Evolutionary conservation across 331 rosid genomes (phyloP).

Genomic region (Malus hybrid): DNA sequence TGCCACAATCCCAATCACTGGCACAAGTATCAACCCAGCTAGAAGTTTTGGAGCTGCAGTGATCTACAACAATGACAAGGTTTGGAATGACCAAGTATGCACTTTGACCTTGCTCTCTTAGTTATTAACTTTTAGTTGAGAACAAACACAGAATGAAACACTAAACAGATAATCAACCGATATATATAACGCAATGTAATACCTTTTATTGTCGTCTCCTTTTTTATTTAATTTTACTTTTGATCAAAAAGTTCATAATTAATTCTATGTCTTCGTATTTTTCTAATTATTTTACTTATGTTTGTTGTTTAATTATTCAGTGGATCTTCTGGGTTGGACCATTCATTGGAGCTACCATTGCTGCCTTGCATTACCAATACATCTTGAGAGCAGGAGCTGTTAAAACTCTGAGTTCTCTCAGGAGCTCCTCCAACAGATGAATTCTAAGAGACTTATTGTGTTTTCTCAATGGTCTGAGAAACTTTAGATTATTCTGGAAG

Average conservation of each 20-base stretch:
- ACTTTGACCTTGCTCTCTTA: neutral
- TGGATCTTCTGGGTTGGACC: constrained; percentile 92
- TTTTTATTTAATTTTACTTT: no score
- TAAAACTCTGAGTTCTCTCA: constrained; percentile 67
- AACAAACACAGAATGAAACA: no score
- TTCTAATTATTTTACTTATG: neutral
- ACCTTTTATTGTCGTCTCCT: neutral
- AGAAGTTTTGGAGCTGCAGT: constrained; percentile 81
- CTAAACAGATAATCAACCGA: no score
- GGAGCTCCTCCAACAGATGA: constrained; percentile 33
- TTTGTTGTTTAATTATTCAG: constrained; percentile 14
- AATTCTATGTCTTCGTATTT: neutral
- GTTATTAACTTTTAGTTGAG: neutral
- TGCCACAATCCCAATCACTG: constrained; percentile 86
- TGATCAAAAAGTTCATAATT: no score
- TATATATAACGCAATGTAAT: neutral
- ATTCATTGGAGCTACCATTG: constrained; percentile 74
- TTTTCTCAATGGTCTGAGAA: neutral
- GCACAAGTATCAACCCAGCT: constrained; percentile 91
- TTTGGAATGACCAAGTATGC: constrained; percentile 76
- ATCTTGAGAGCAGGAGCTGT: constrained; percentile 66
- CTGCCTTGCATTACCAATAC: constrained; percentile 72
- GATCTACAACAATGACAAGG: constrained; percentile 38
- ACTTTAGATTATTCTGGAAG: neutral
- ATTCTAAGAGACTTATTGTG: neutral